A percentile compares a stretch with the other conserved stretches of the same genome.
These are phyloP conservation scores for Lactarius tabidus DNA, from an alignment of 768 basidiomycete species.

Conservation along the genomic window DNA sequence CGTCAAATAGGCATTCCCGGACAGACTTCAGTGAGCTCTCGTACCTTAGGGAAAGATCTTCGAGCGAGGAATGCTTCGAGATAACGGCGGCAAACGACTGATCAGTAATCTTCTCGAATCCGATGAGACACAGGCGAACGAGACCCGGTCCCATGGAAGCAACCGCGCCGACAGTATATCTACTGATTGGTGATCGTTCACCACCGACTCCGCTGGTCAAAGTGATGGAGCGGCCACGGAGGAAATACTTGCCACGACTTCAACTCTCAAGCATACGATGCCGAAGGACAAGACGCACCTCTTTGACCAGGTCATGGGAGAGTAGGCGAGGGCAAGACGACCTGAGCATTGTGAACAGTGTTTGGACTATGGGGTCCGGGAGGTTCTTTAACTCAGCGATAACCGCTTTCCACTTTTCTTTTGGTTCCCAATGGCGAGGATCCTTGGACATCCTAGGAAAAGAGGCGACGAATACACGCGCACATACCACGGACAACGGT, in stretches of 20 bases:
- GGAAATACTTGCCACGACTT: slow-evolving; percentile 44
- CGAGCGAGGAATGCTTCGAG: slow-evolving; percentile 41
- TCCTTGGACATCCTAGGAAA: slow-evolving; percentile 40
- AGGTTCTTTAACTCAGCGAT: slow-evolving; percentile 42
- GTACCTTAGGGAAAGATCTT: slow-evolving; percentile 54
- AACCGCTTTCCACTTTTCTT: slow-evolving; percentile 25
- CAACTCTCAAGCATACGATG: not conserved
- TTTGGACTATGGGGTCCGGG: slow-evolving; percentile 50
- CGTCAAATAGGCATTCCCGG: slow-evolving; percentile 12
- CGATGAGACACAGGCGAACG: slow-evolving; percentile 46
- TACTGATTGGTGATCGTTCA: slow-evolving; percentile 35
- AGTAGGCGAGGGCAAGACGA: slow-evolving; percentile 49
- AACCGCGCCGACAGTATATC: slow-evolving; percentile 47
- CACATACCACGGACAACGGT: slow-evolving; percentile 47
- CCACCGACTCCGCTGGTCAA: slow-evolving; percentile 50
- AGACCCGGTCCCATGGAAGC: slow-evolving; percentile 25
- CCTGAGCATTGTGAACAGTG: slow-evolving; percentile 49
- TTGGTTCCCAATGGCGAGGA: slow-evolving; percentile 37
- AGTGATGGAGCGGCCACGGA: slow-evolving; percentile 48
- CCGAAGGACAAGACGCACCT: slow-evolving; percentile 37
- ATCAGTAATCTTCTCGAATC: slow-evolving; percentile 52
- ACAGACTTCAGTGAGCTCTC: slow-evolving; percentile 11
- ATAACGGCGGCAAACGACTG: slow-evolving; percentile 48
- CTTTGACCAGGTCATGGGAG: slow-evolving; percentile 50
- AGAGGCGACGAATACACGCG: slow-evolving; percentile 47